Evolutionary conservation across 164 flowering plant genomes (phyloP).

Genomic region (Stephania cephalantha): DNA sequence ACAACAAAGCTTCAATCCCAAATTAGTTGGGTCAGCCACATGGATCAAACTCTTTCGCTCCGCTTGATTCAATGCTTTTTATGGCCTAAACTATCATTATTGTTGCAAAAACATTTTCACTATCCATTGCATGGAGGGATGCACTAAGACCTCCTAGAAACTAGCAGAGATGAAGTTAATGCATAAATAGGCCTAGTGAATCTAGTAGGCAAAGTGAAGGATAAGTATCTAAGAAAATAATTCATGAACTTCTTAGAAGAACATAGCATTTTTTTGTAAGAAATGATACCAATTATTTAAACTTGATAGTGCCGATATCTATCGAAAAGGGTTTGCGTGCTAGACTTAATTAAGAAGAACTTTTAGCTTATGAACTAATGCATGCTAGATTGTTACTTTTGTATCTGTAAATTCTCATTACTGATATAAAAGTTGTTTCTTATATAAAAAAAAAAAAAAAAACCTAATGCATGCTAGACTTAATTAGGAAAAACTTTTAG

Average conservation of each 20-base stretch:
- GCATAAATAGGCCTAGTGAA: constrained; percentile 19
- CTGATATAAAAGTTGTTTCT: no score
- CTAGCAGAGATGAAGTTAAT: constrained; percentile 46
- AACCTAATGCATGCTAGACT: constrained; percentile 29
- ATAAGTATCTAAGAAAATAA: constrained; percentile 36
- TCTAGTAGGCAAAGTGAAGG: constrained; percentile 33
- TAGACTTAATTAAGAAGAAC: constrained; percentile 14
- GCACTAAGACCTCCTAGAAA: constrained; percentile 70
- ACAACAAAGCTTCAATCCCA: no score
- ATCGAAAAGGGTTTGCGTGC: neutral
- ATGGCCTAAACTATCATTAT: no score
- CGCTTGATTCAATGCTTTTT: no score
- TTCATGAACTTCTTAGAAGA: constrained; percentile 11
- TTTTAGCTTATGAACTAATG: constrained; percentile 27
- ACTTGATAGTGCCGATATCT: no score
- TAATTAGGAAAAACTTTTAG: constrained; percentile 26
- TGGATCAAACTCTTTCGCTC: no score
- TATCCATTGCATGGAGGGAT: constrained; percentile 92
- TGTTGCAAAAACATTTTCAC: constrained; percentile 77
- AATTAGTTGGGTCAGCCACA: no score
- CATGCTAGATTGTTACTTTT: no score
- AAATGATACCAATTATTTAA: no score
- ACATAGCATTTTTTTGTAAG: no score
- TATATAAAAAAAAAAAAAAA: neutral
- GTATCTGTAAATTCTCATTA: no score